A percentile compares a stretch with the other conserved stretches of the same genome.
phyloP scores from a whole-genome alignment of 73 alveolate genomes.

The Paramecium primaurelia region DNA sequence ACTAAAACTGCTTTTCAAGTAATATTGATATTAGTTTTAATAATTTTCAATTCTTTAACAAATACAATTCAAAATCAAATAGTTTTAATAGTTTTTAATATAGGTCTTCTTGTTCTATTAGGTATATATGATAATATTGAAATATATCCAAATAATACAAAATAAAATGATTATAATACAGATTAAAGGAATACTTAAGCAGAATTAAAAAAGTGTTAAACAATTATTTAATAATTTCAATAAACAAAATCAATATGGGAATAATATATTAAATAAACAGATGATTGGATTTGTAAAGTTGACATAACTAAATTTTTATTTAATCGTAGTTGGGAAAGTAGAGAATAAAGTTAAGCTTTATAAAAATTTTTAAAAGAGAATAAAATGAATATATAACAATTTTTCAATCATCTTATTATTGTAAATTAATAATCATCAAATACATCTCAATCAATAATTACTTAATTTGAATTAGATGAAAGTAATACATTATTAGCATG shows the following conservation, averaged over 20 bases:
- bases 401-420: background rate
- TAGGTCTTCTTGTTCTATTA: background rate
- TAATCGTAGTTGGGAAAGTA: background rate
- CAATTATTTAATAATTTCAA: background rate
- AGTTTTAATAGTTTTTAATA: background rate
- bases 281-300: background rate
- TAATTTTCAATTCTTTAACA: background rate
- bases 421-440: background rate
- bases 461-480: background rate
- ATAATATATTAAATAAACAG: background rate
- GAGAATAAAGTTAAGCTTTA: background rate
- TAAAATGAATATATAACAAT: background rate
- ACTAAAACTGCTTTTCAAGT: background rate
- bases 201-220: background rate
- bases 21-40: background rate
- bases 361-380: background rate
- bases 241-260: background rate
- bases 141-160: background rate
- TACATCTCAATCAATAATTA: background rate
- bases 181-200: background rate
- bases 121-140: background rate
- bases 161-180: background rate
- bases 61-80: background rate
- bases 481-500: background rate
- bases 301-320: background rate